Conservation (phyloP, 1,139 yeast genomes). For the Yamadazyma blattariae region DNA sequence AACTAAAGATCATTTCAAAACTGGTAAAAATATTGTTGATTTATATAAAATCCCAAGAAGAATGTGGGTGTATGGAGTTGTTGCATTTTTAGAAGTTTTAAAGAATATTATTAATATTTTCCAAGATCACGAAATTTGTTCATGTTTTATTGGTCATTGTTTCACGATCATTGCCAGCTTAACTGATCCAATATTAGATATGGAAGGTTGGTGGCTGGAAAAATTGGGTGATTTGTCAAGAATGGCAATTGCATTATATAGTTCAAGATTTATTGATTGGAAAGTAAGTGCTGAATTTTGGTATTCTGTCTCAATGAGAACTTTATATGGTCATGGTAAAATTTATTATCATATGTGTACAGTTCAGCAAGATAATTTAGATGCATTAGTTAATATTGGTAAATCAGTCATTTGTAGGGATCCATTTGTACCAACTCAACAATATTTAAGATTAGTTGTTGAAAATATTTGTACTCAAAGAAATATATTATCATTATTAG, state of each 20-base stretch:
- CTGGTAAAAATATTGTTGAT: slow-evolving; percentile 73
- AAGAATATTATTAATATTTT: slow-evolving; percentile 65
- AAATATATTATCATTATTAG: slow-evolving; percentile 55
- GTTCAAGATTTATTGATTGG: slow-evolving; percentile 79
- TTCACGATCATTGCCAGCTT: slow-evolving; percentile 52
- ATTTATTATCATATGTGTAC: slow-evolving; percentile 81
- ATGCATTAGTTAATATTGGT: slow-evolving; percentile 75
- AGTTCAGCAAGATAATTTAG: slow-evolving; percentile 75
- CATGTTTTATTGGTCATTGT: slow-evolving; percentile 47
- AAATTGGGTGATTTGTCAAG: slow-evolving; percentile 75
- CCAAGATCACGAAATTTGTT: slow-evolving; percentile 48
- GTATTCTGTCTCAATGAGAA: slow-evolving; percentile 68
- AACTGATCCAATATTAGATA: slow-evolving; percentile 50
- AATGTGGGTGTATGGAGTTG: slow-evolving; percentile 83
- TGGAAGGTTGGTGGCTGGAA: slow-evolving; percentile 78
- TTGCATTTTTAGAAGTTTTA: slow-evolving; percentile 72
- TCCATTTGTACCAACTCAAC: slow-evolving; percentile 79
- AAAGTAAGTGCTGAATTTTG: slow-evolving; percentile 74
- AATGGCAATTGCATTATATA: slow-evolving; percentile 80
- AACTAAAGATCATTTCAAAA: slow-evolving; percentile 47
- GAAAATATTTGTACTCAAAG: slow-evolving; percentile 76
- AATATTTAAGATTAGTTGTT: slow-evolving; percentile 69
- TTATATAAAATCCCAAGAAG: slow-evolving; percentile 73
- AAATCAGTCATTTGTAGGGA: slow-evolving; percentile 76
- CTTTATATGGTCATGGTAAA: slow-evolving; percentile 76